These are phyloP conservation scores for Phaffia australis DNA, from an alignment of 768 basidiomycete genomes.

Conservation along the genomic window DNA sequence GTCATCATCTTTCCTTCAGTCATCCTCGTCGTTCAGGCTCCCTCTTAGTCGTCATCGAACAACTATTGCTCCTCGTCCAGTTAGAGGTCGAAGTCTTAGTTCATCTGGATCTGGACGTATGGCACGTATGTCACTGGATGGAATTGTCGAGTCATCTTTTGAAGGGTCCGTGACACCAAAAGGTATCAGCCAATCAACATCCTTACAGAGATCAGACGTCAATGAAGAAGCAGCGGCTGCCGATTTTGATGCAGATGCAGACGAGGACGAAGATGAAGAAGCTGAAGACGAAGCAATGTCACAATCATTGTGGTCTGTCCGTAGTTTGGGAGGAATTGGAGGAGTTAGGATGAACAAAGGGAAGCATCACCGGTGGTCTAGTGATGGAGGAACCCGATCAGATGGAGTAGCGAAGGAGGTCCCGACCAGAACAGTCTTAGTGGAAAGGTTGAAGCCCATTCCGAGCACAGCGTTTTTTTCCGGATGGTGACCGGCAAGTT, in stretches of 20 bases:
- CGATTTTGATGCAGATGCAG: not conserved
- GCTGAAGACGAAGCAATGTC: not conserved
- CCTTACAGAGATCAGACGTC: not conserved
- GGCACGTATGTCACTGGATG: not conserved
- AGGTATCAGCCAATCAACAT: not conserved
- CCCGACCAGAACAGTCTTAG: conserved; percentile 1
- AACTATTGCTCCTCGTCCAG: not conserved
- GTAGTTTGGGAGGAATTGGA: not conserved
- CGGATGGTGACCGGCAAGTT: conserved; percentile 4
- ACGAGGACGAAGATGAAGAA: not conserved
- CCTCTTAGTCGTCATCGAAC: not conserved
- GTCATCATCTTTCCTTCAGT: not conserved
- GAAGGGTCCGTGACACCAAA: not conserved
- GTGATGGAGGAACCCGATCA: not conserved
- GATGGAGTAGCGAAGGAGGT: not conserved
- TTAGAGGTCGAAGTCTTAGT: not conserved
- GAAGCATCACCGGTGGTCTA: not conserved
- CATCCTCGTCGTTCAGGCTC: not conserved
- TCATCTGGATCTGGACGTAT: not conserved
- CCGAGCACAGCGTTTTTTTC: conserved; percentile 2
- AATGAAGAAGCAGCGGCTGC: not conserved
- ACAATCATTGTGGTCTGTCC: not conserved
- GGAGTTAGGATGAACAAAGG: not conserved
- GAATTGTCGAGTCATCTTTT: not conserved
- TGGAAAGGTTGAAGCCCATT: conserved; percentile 10